phyloP scores from a whole-genome alignment of 106 monocot genomes.

The Allium fistulosum region DNA sequence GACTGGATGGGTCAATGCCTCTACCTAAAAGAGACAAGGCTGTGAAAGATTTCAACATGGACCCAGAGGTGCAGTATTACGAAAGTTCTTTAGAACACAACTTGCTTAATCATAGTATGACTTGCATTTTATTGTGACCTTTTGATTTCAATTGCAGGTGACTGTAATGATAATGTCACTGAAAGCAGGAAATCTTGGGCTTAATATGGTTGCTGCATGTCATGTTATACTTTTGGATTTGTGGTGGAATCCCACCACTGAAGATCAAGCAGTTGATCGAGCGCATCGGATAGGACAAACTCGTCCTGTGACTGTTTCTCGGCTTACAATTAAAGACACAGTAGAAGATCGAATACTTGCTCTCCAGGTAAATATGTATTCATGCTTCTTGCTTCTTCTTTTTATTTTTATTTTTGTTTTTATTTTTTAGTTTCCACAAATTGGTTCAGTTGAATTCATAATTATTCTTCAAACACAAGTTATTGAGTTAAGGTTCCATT shows the following conservation, averaged over 20 bases:
- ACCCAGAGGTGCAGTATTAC: conserved; percentile 63
- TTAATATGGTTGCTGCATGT: conserved; percentile 93
- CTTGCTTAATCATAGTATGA: no score
- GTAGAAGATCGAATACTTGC: conserved; percentile 94
- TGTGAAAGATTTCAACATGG: conserved; percentile 76
- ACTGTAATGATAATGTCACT: conserved; percentile 94
- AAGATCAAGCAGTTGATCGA: conserved; percentile 96
- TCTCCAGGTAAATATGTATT: conserved; percentile 51
- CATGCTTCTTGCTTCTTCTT: neutral
- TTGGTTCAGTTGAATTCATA: no score
- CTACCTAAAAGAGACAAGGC: conserved; percentile 63
- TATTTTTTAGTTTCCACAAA: no score
- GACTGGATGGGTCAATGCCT: conserved; percentile 88
- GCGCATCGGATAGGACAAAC: conserved; percentile 95
- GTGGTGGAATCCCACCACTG: conserved; percentile 98
- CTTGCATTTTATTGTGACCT: neutral
- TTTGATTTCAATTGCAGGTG: conserved; percentile 41
- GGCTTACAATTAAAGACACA: conserved; percentile 74
- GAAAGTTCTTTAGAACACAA: no score
- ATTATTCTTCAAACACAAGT: no score
- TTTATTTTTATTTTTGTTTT: neutral
- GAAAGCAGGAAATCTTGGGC: conserved; percentile 95
- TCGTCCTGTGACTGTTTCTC: conserved; percentile 77
- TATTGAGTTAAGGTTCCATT: neutral
- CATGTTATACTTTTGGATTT: conserved; percentile 97